A percentile compares a stretch with the other conserved stretches of the same genome.
Conservation (phyloP, 805 yeast species). For the Candida qinlingensis region DNA sequence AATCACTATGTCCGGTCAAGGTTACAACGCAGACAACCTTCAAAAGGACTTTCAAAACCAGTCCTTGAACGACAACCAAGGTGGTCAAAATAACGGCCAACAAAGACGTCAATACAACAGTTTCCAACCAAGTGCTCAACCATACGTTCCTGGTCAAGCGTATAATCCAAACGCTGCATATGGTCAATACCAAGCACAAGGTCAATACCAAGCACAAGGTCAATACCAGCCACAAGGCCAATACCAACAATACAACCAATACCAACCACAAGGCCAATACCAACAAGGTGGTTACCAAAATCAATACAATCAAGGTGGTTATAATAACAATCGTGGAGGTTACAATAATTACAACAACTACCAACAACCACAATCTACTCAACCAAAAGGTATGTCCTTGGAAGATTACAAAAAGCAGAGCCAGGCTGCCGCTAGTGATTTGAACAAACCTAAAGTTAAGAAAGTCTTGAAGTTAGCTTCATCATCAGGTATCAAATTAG, state of each 20-base stretch:
- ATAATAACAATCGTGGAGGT: conserved; percentile 15
- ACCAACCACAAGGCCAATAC: conserved; percentile 15
- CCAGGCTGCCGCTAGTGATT: conserved; percentile 29
- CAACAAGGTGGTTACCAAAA: conserved; percentile 20
- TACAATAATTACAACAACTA: conserved; percentile 18
- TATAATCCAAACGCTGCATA: conserved; percentile 25
- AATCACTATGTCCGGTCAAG: conserved; percentile 22
- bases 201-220: conserved; percentile 1
- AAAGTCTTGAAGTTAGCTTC: conserved; percentile 62
- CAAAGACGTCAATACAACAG: conserved; percentile 30
- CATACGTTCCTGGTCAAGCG: conserved; percentile 35
- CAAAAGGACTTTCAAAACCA: conserved; percentile 28
- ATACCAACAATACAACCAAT: conserved; percentile 13
- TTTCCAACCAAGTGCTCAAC: conserved; percentile 40
- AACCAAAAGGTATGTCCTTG: conserved; percentile 59
- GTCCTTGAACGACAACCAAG: conserved; percentile 23
- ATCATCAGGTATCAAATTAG: conserved; percentile 60
- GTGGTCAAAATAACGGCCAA: conserved; percentile 7
- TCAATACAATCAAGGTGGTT: conserved; percentile 6
- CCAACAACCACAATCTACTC: conserved; percentile 24
- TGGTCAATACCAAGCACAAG: conserved; percentile 3
- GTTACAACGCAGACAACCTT: conserved; percentile 25
- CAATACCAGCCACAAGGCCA: conserved; percentile 19
- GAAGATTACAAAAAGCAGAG: conserved; percentile 74
- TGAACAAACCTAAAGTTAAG: conserved; percentile 50